Evolutionary conservation across 768 basidiomycete genomes (phyloP), one percentile per base, ranked within the genome.

Genomic region (Hygrophorus russula): DNA sequence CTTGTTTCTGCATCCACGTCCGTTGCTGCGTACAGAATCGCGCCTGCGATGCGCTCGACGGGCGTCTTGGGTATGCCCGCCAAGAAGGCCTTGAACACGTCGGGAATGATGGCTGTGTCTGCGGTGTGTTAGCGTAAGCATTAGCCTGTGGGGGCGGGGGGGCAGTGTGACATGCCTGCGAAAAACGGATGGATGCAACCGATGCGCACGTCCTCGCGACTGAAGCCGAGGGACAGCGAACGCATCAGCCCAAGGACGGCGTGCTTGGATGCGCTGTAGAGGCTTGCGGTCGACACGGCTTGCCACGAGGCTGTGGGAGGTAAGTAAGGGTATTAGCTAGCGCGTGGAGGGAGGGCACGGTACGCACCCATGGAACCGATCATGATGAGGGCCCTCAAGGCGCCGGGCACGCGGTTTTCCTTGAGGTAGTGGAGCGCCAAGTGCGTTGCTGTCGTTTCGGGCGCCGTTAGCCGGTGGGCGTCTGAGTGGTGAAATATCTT

Each of bases 251-350:
- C 76, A 4, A 76, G 58, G 8, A 76, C 54, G 29, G 65, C 74
- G 47, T 75, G 74, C 52, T 76, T 78, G 11, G 76, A 69, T 13
- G 69, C 70, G 5, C 62, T 59, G 52, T 78, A 78, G 36, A 73
- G 53, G 15, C 65, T 56, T 3, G 58, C 74, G n/a, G 47, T 48
- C 2, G 74, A 68, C 15, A 76, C 59, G 0, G 60, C 62, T 31
- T 55, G 33, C 69, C 74, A 76, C 15, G 74, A 76, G 27, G 76
- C 74, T 75, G 43, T 7, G 27, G 39, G 32, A 31, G 31, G 19
- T 13, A n/a, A n/a, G n/a, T n/a, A n/a, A n/a, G n/a, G n/a, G 24
- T 24, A 20, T 35, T 5, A 35, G 33, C 33, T 13, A 9, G 7
- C 3, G 13, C 13, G 5, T 9, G 13, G 9, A 13, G 3, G 33